Base-by-base conservation (phyloP, 2,329 filamentous ascomycete species). In the Sclerotiophoma versabilis region DNA sequence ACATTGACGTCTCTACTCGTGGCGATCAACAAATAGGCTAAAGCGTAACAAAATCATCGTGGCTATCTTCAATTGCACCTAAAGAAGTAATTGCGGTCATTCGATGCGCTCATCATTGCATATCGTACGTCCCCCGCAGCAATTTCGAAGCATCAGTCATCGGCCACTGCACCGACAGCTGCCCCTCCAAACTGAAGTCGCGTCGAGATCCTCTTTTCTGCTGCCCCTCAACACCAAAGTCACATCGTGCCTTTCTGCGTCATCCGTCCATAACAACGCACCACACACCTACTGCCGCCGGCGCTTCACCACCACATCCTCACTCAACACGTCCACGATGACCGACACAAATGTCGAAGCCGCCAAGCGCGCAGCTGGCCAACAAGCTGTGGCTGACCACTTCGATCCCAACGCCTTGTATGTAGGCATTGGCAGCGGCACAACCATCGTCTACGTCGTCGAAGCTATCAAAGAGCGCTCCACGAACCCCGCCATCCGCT, bases 401-500 rank as follows among this genome's bases (percentile, higher is more conserved):
- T 88, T 93, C 68, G 80, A 81, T 49, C 81, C 82, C 34, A 76
- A 79, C 33, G 84, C 85, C 78, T 83, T 79, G 49, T 87, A 85
- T 69, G 81, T 93, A 63, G 91, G 91, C 64, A 93, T 95, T 75
- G 91, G 91, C 59, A 92, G 89, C 53, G 90, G 90, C 55, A 90
- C 88, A 66, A 92, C 89, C 17, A 91, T 95, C 60, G 86, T 92
- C 68, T 92, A 93, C 75, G 90, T 93, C 42, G 90, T 95, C 55
- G 89, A 93, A 64, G 90, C 90, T 50, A 93, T 96, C 76, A 79
- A 79, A 46, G 63, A 69, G 26, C 55, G 49, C 25, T 68, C 63
- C 42, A 75, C 72, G 17, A 75, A 76, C 62, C 71, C 72, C 2
- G 59, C 64, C 39, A 96, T 96, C 81, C 87, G 85, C 70, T 99